These are phyloP conservation scores for Stereum hirsutum DNA, from an alignment of 1,284 basidiomycete species.

Conservation along the genomic window DNA sequence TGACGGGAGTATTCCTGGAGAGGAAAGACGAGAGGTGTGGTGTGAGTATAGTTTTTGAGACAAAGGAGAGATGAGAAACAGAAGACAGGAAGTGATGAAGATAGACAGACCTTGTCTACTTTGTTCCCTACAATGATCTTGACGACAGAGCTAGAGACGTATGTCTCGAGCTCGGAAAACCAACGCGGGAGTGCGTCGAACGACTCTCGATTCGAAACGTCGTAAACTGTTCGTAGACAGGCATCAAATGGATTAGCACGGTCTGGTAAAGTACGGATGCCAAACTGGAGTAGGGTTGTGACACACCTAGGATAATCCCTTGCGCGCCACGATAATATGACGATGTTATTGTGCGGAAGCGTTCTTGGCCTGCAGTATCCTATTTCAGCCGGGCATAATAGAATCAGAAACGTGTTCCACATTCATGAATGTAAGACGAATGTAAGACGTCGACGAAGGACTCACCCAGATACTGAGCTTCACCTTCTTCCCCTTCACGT, in stretches of 20 bases:
- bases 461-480: slow-evolving; percentile 79
- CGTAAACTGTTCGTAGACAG: slow-evolving; percentile 60
- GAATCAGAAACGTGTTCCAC: background rate
- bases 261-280: background rate
- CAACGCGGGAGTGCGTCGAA: slow-evolving; percentile 91
- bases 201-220: slow-evolving; percentile 84
- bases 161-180: slow-evolving; percentile 93
- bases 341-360: slow-evolving; percentile 86
- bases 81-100: background rate
- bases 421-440: slow-evolving; percentile 4
- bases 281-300: too few relatives aligned
- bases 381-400: slow-evolving; percentile 19
- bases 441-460: slow-evolving; percentile 2
- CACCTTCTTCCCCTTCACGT: slow-evolving; percentile 68
- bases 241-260: background rate
- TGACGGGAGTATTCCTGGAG: slow-evolving; percentile 81
- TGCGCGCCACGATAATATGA: slow-evolving; percentile 92
- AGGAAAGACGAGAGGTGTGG: background rate
- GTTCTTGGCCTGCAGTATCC: slow-evolving; percentile 90
- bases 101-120: slow-evolving; percentile 71
- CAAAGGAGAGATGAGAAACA: too few relatives aligned
- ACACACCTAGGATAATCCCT: slow-evolving; percentile 81
- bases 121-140: slow-evolving; percentile 97
- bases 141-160: slow-evolving; percentile 81
- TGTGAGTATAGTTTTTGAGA: background rate